Base-by-base conservation (phyloP, 495 filamentous ascomycete species). In the Penicillium arizonense region DNA sequence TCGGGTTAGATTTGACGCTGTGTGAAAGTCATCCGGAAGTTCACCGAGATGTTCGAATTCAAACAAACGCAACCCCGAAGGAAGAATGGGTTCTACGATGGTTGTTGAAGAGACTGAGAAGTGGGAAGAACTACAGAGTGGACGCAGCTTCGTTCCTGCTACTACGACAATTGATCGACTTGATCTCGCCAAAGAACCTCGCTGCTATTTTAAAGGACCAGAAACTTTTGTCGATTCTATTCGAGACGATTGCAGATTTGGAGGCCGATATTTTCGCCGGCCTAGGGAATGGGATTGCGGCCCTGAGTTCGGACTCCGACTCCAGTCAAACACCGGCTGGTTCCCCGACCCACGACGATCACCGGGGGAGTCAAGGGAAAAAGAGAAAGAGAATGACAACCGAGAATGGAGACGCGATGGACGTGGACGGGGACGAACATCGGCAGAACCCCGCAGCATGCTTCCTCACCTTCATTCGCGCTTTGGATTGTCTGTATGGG, bases 81-180 rank as follows among this genome's bases (percentile, higher is more conserved):
- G 79, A 84, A 55, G 84, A 88, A 67, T 88, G 84, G 84, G 73
- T 85, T 7, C 63, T 87, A 21, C 75, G 79, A 55, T 90, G 87
- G 87, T 63, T 89, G 23, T 72, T 89, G 54, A 85, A 84, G 61
- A 83, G 77, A 56, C 51, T 87, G 13, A 75, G 80, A 43, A 59
- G 65, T 18, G 61, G 62, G 18, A 71, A 73, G 40, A 74, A 70
- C 55, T 75, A 71, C 53, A 71, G 72, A 28, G 63, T 77, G 42
- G 68, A 78, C 6, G 66, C 73, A 18, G 58, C 58, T 10, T 74
- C 77, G 23, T 86, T 80, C 69, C 57, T 74, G 2, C 61, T 86
- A 11, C 47, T 84, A 28, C 61, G 63, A 53, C 71, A 80, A 48
- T 61, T 84, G 5, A 62, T 79, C 35, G 58, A 72, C 26, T 53